Evolutionary conservation across 2,329 filamentous ascomycete genomes (phyloP).

Genomic region (Ophiostoma quercus): DNA sequence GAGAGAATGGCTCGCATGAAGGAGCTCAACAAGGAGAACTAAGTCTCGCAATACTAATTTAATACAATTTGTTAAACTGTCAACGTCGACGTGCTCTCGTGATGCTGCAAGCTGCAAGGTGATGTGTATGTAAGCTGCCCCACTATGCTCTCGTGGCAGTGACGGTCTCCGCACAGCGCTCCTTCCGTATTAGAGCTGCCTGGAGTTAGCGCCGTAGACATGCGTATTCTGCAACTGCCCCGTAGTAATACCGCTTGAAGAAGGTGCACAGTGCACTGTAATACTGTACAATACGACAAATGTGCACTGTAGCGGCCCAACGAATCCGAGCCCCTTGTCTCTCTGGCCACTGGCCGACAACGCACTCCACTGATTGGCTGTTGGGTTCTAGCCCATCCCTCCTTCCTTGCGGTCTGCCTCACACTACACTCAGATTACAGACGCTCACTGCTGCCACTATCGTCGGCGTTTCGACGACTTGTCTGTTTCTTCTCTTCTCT

Average conservation of each 20-base stretch:
- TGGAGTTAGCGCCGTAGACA: neutral
- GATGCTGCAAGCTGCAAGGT: conserved; percentile 5
- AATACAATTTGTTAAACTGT: neutral
- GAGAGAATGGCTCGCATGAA: conserved; percentile 61
- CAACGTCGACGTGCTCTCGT: neutral
- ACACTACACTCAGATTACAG: neutral
- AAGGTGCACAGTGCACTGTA: neutral
- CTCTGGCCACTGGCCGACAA: neutral
- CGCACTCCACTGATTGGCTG: conserved; percentile 19
- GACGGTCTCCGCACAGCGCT: neutral
- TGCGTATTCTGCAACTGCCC: neutral
- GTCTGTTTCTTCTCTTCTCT: neutral
- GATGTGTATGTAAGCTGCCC: conserved; percentile 12
- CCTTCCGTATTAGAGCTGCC: neutral
- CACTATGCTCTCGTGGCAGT: conserved; percentile 6
- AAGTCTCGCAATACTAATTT: neutral
- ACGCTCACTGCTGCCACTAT: neutral
- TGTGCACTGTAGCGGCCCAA: neutral
- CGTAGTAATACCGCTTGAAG: neutral
- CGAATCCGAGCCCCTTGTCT: conserved; percentile 20
- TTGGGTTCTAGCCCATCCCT: conserved; percentile 16
- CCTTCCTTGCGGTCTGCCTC: conserved; percentile 20
- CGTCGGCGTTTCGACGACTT: conserved; percentile 5
- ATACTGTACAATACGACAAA: neutral
- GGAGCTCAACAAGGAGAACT: conserved; percentile 56